Conservation (phyloP, 2,329 filamentous ascomycete species). For the Cordyceps cateniannulata region DNA sequence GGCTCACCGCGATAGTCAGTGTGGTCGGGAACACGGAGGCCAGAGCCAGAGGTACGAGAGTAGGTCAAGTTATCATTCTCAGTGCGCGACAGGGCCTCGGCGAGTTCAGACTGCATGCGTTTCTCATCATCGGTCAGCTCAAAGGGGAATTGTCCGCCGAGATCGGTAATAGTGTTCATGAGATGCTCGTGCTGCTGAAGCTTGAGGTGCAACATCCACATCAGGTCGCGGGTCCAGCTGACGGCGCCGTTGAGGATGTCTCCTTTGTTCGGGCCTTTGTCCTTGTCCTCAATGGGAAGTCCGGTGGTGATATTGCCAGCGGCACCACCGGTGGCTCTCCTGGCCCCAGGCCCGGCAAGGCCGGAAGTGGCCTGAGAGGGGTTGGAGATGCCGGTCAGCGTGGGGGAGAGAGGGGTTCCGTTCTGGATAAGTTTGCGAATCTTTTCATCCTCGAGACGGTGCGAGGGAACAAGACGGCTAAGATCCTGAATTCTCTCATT, state of each 20-base stretch:
- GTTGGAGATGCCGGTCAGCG: slow-evolving; percentile 61
- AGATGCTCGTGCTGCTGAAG: slow-evolving; percentile 86
- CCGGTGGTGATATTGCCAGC: slow-evolving; percentile 85
- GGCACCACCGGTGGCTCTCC: slow-evolving; percentile 64
- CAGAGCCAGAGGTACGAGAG: slow-evolving; percentile 73
- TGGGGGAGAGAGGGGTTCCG: slow-evolving; percentile 82
- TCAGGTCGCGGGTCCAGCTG: slow-evolving; percentile 93
- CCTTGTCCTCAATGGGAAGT: slow-evolving; percentile 90
- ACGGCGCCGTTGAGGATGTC: slow-evolving; percentile 97
- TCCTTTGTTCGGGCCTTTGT: slow-evolving; percentile 97
- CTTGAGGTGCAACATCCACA: slow-evolving; percentile 93
- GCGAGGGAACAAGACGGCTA: slow-evolving; percentile 83
- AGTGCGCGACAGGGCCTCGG: slow-evolving; percentile 80
- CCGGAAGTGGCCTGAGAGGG: slow-evolving; percentile 79
- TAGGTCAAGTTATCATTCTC: slow-evolving; percentile 72
- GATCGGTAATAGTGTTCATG: slow-evolving; percentile 63
- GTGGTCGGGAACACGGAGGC: slow-evolving; percentile 84
- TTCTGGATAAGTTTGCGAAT: slow-evolving; percentile 91
- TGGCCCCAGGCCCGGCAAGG: slow-evolving; percentile 75
- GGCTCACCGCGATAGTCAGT: slow-evolving; percentile 86
- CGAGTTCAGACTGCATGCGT: slow-evolving; percentile 89
- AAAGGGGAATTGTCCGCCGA: slow-evolving; percentile 73
- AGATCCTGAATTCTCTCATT: slow-evolving; percentile 97
- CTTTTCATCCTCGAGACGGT: slow-evolving; percentile 94
- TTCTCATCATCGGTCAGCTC: slow-evolving; percentile 85